phyloP scores from a whole-genome alignment of 306 rosid genomes.

The Vigna radiata region DNA sequence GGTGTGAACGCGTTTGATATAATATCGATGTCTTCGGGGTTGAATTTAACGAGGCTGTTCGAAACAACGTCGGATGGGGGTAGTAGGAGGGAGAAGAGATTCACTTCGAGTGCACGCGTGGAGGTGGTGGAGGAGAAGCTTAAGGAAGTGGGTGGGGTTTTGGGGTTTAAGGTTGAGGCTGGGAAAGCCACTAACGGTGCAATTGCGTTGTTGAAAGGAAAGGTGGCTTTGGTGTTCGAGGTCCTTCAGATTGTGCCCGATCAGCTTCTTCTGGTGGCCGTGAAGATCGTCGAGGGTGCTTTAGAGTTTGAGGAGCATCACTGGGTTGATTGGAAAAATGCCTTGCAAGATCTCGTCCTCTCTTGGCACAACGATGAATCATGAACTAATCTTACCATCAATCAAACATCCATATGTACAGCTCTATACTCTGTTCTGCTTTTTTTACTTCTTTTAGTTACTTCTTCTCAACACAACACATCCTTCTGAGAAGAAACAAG shows the following conservation, averaged over 20 bases:
- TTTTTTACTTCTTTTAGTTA: not conserved
- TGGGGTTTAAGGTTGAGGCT: constrained; percentile 68
- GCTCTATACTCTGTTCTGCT: no score
- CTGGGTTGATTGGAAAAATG: constrained; percentile 59
- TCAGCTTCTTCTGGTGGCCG: constrained; percentile 57
- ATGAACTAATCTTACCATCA: not conserved
- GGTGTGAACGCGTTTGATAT: constrained; percentile 78
- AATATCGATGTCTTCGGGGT: constrained; percentile 78
- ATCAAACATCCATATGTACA: not conserved
- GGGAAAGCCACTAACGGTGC: constrained; percentile 57
- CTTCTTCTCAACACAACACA: no score
- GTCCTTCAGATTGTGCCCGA: constrained; percentile 54
- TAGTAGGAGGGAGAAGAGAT: constrained; percentile 54
- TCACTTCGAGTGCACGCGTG: constrained; percentile 48
- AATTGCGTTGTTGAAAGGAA: constrained; percentile 71
- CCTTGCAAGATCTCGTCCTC: constrained; percentile 55
- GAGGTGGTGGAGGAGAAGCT: constrained; percentile 65
- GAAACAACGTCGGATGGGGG: constrained; percentile 50
- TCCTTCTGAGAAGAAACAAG: not conserved
- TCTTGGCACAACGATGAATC: constrained; percentile 55
- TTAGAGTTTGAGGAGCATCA: constrained; percentile 63
- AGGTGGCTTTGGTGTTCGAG: constrained; percentile 62
- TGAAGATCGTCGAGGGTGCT: constrained; percentile 65
- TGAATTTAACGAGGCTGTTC: constrained; percentile 74
- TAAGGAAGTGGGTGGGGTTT: constrained; percentile 54